phyloP scores from a whole-genome alignment of 2,329 filamentous ascomycete genomes.

The Monilinia fructicola region DNA sequence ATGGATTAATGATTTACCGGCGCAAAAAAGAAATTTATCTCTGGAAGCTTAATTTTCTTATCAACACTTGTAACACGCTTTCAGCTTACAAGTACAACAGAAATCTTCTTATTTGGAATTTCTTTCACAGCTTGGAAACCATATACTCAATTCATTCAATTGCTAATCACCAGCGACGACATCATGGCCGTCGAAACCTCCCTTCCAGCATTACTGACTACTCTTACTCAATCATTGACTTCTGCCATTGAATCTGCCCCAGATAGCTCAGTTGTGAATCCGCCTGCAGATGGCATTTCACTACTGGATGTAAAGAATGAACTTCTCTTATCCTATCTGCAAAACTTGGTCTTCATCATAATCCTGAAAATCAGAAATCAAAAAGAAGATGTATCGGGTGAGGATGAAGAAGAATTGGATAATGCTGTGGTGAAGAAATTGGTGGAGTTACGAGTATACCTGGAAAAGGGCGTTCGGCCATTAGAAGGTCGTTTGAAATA shows the following conservation, averaged over 20 bases:
- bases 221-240: slow-evolving; percentile 55
- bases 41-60: slow-evolving; percentile 4
- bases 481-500: slow-evolving; percentile 89
- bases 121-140: neutral
- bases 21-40: slow-evolving; percentile 24
- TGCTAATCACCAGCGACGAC: neutral
- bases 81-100: no score
- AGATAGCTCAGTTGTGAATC: slow-evolving; percentile 60
- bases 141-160: neutral
- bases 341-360: slow-evolving; percentile 88
- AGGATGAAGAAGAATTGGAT: slow-evolving; percentile 48
- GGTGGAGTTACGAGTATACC: slow-evolving; percentile 85
- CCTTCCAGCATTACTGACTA: slow-evolving; percentile 52
- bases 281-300: slow-evolving; percentile 85
- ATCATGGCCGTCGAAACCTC: slow-evolving; percentile 52
- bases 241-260: slow-evolving; percentile 67
- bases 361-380: slow-evolving; percentile 72
- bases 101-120: slow-evolving; percentile 6
- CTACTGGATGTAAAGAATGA: slow-evolving; percentile 96
- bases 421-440: slow-evolving; percentile 79
- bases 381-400: slow-evolving; percentile 36
- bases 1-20: slow-evolving; percentile 29
- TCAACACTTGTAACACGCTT: neutral
- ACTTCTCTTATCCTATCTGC: slow-evolving; percentile 91
- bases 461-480: slow-evolving; percentile 89